Evolutionary conservation across 768 basidiomycete genomes (phyloP).

Genomic region (Lactarius quietus): DNA sequence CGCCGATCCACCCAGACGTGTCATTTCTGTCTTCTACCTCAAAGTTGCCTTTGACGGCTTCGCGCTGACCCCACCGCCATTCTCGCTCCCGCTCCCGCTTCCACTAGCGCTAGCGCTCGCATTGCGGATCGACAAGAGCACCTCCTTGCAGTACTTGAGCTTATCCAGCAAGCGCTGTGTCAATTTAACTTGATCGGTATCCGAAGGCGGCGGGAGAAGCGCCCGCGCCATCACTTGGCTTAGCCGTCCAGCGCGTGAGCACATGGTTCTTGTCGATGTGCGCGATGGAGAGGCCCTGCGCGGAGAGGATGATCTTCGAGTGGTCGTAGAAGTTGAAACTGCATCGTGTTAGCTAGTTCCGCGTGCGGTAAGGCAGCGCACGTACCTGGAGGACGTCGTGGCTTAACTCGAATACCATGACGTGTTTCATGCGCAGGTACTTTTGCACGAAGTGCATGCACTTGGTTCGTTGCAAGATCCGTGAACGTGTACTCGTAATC

Average conservation of each 20-base stretch:
- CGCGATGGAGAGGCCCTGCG: conserved; percentile 72
- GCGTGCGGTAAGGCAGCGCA: too few relatives aligned
- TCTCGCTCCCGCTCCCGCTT: neutral
- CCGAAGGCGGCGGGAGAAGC: conserved; percentile 38
- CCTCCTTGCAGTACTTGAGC: conserved; percentile 84
- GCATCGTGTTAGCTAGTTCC: conserved; percentile 58
- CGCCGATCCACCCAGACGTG: too few relatives aligned
- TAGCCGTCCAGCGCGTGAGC: conserved; percentile 68
- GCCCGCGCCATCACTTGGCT: conserved; percentile 64
- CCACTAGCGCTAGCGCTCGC: conserved; percentile 41
- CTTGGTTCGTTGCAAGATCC: conserved; percentile 54
- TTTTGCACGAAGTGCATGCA: conserved; percentile 97
- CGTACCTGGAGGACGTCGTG: conserved; percentile 92
- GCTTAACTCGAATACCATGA: conserved; percentile 94
- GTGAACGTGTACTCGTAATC: conserved; percentile 82
- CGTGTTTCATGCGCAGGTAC: conserved; percentile 94
- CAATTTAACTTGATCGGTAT: conserved; percentile 57
- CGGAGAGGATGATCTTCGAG: conserved; percentile 87
- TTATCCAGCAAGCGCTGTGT: conserved; percentile 67
- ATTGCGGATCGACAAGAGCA: conserved; percentile 64
- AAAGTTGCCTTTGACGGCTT: conserved; percentile 14
- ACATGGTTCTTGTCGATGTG: conserved; percentile 90
- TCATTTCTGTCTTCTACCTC: conserved; percentile 3
- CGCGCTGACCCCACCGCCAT: conserved; percentile 2
- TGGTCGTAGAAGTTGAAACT: conserved; percentile 99